These are phyloP conservation scores for Glaciozyma antarctica DNA, from an alignment of 768 basidiomycete genomes.

Conservation along the genomic window DNA sequence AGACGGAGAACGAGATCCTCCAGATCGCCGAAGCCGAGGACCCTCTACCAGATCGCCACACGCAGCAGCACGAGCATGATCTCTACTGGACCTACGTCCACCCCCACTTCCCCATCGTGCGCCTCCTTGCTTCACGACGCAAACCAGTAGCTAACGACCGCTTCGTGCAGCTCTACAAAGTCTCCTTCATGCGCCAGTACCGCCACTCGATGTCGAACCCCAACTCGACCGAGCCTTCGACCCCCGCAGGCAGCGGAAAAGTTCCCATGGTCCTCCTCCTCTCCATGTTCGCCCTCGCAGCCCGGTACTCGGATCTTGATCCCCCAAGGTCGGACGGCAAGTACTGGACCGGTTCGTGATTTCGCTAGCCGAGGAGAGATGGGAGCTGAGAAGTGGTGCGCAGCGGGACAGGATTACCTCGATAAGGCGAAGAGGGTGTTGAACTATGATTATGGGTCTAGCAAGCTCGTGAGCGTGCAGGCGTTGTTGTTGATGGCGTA, in stretches of 20 bases:
- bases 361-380: background rate
- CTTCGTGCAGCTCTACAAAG: slow-evolving; percentile 21
- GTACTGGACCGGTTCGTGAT: slow-evolving; percentile 22
- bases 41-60: slow-evolving; percentile 51
- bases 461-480: slow-evolving; percentile 64
- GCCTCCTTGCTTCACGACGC: background rate
- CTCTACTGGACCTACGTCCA: slow-evolving; percentile 78
- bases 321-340: slow-evolving; percentile 24
- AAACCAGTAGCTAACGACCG: background rate
- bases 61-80: slow-evolving; percentile 61
- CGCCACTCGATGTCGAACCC: slow-evolving; percentile 27
- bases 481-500: slow-evolving; percentile 71
- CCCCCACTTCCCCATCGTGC: slow-evolving; percentile 60
- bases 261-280: slow-evolving; percentile 57
- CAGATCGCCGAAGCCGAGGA: slow-evolving; percentile 39
- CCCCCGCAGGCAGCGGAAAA: slow-evolving; percentile 25
- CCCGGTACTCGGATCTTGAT: slow-evolving; percentile 50
- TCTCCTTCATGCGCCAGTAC: slow-evolving; percentile 32
- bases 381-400: background rate
- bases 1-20: slow-evolving; percentile 32
- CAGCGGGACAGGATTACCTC: slow-evolving; percentile 32
- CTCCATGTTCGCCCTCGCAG: slow-evolving; percentile 73
- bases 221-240: slow-evolving; percentile 16
- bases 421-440: slow-evolving; percentile 31
- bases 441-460: slow-evolving; percentile 56